Base-by-base conservation (phyloP, 2,329 filamentous ascomycete genomes). In the Pseudocercospora vitis region DNA sequence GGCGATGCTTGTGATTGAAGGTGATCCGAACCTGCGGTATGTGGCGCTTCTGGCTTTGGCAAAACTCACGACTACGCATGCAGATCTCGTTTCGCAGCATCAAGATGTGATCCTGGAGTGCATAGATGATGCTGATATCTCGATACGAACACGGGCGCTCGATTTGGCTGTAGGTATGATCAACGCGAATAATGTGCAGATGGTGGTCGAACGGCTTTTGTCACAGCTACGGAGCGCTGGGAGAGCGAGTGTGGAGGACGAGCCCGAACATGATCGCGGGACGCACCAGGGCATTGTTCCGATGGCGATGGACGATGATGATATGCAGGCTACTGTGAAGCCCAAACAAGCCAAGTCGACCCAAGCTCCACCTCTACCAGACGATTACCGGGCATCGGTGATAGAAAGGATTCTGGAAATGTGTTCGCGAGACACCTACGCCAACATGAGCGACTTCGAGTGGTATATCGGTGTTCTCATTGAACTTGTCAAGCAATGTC, bases 81-180 rank as follows among this genome's bases (percentile, higher is more conserved):
- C 92, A 2, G 85, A 86, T 68, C 81, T 99, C 26, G 94, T 99
- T 23, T 86, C 89, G 4, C 82, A 92, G 68, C 94, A 99, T 68
- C 90, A 96, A 70, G 92, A 97, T 71, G 92, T 97, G 44, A 96
- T 99, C 59, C 79, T 99, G 69, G 88, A 95, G 65, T 99, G 94
- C 69, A 89, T 99, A 64, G 94, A 97, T 70, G 95, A 95, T 70
- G 80, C 89, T 0, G 94, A 99, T 66, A 94, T 99, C 56, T 96
- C 91, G 3, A 99, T 99, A 66, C 87, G 94, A 57, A 86, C 95
- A 70, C 88, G 95, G 68, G 91, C 94, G 4, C 78, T 99, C 29
- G 91, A 97, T 63, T 79, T 99, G 19, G 91, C 94, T 1, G 88
- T 92, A 49, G 90, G 89, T 29, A 96, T 99, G 90, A 91, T 97